Percentiles rank a stretch among this genome's conserved stretches.
Evolutionary conservation across 768 basidiomycete genomes (phyloP).

Genomic region (Floccularia luteovirens): DNA sequence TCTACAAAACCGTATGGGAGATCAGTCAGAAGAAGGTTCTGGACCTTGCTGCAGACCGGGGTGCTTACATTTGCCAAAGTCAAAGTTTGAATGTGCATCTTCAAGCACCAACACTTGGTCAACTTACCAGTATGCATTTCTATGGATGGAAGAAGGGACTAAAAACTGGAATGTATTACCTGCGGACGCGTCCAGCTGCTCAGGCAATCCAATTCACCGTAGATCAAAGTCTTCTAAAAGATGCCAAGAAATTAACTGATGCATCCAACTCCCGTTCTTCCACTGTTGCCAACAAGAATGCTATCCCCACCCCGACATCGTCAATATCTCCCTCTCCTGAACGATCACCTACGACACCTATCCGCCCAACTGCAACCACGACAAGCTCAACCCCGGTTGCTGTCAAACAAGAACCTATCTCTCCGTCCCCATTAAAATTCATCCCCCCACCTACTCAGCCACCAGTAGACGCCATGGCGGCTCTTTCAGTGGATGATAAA

Average conservation of each 20-base stretch:
- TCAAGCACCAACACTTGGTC: constrained; percentile 80
- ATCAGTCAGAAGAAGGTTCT: constrained; percentile 98
- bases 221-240: constrained; percentile 71
- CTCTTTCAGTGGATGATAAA: constrained; percentile 38
- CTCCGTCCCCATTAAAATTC: constrained; percentile 9
- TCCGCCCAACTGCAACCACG: constrained; percentile 8
- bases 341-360: constrained; percentile 9
- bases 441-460: constrained; percentile 6
- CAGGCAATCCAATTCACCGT: constrained; percentile 98
- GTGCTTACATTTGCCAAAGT: constrained; percentile 95
- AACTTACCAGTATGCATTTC: constrained; percentile 95
- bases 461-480: constrained; percentile 12
- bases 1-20: constrained; percentile 99
- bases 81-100: constrained; percentile 94
- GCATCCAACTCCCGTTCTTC: constrained; percentile 15
- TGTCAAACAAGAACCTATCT: constrained; percentile 19
- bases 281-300: constrained; percentile 10
- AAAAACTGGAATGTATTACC: constrained; percentile 99
- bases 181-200: constrained; percentile 90
- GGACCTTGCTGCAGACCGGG: constrained; percentile 97
- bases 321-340: constrained; percentile 20
- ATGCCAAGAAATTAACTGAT: constrained; percentile 40
- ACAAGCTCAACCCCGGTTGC: constrained; percentile 4
- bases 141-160: constrained; percentile 99
- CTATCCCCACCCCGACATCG: constrained; percentile 22